A percentile compares a stretch with the other conserved stretches of the same genome.
phyloP scores from a whole-genome alignment of 306 rosid genomes.

The Leucaena leucocephala region DNA sequence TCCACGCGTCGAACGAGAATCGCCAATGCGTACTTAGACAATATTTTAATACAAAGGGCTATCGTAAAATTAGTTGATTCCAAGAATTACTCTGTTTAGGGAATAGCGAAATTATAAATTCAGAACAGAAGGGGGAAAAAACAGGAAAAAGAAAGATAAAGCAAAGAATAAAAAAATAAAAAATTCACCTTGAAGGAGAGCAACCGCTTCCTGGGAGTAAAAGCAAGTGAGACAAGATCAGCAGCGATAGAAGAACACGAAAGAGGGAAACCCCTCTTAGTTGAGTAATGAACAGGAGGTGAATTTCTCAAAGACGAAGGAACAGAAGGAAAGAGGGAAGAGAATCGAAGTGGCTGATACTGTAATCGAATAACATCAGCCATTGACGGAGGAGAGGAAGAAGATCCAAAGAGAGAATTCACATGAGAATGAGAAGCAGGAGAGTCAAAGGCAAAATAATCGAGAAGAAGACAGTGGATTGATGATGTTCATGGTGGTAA shows the following conservation, averaged over 20 bases:
- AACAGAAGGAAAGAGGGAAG: slow-evolving; percentile 47
- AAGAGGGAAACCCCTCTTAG: slow-evolving; percentile 37
- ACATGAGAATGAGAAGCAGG: slow-evolving; percentile 1
- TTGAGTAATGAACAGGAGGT: slow-evolving; percentile 32
- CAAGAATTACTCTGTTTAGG: not conserved
- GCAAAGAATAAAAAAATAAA: not conserved
- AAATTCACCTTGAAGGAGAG: slow-evolving; percentile 67
- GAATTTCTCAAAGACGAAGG: slow-evolving; percentile 49
- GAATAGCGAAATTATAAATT: not conserved
- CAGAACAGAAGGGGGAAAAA: not conserved
- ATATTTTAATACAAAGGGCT: slow-evolving; percentile 24
- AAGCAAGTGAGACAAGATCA: slow-evolving; percentile 44
- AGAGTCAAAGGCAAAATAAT: not conserved
- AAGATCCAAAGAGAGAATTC: not conserved
- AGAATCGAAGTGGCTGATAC: slow-evolving; percentile 59
- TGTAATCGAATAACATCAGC: slow-evolving; percentile 72
- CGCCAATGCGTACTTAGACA: slow-evolving; percentile 9
- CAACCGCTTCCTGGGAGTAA: slow-evolving; percentile 57
- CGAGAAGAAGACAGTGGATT: slow-evolving; percentile 1
- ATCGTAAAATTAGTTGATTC: slow-evolving; percentile 37
- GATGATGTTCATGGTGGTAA: not conserved
- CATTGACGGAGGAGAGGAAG: slow-evolving; percentile 47
- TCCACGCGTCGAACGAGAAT: not conserved
- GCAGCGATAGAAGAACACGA: slow-evolving; percentile 38
- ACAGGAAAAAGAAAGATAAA: not conserved